Evolutionary conservation across 169 alveolate species (phyloP), one percentile per base, ranked within the genome.

Genomic region (Plasmodium adleri): DNA sequence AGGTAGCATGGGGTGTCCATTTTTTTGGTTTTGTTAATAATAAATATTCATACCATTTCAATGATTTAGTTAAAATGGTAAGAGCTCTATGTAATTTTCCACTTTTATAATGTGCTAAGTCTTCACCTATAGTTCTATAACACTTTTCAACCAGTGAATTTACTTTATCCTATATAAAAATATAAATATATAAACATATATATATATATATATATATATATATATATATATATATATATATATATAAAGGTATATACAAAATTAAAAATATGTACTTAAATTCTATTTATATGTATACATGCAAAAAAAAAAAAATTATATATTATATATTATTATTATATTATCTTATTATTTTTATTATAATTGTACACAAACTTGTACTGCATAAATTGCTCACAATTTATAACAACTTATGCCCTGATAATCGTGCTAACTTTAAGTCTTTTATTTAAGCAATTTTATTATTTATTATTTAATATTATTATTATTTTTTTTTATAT

Each of bases 71-170:
- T 58, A 98, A 91, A 0, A 97, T 94, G 75, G 96, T 97, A 72
- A 98, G 97, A 10, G 99, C 98, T 91, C 97, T 96, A 32, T 99
- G 99, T 24, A 98, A 86, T 80, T 97, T 97, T 7, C 99, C 99
- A 56, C 97, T 94, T 87, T 97, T 96, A 66, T 97, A 98, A 39
- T 63, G 64, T 17, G 88, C 68, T 43, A 76, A 67, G 12, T 63
- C 68, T 80, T 94, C 95, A 0, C 98, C 99, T 26, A 76, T 52
- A 1, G 75, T 66, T 39, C 17, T 70, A 67, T 76, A 76, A 32
- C 88, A 76, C 24, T 76, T 76, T 64, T 76, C 76, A 43, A 76
- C 88, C 24, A 76, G 22, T 17, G 76, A 26, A 52, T 76, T 47
- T 49, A 76, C 32, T 45, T 76, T 76, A n/a, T 63, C 59, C 43